phyloP scores from a whole-genome alignment of 2,329 filamentous ascomycete species.

The Nectriaceae sp. region DNA sequence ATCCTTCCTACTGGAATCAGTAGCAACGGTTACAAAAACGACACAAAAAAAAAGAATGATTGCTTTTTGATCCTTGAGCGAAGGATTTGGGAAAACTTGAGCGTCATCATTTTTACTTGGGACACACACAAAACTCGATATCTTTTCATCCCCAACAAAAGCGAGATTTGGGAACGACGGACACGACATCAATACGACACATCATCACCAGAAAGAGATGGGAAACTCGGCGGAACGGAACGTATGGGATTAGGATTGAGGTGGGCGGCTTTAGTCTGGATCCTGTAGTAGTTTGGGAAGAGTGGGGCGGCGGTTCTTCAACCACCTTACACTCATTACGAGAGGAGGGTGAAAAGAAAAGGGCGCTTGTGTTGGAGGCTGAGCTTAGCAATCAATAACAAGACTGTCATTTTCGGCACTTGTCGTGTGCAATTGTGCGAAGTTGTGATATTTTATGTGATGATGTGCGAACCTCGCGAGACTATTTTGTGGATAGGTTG shows the following conservation, averaged over 20 bases:
- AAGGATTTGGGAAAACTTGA: not conserved
- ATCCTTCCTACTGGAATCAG: not conserved
- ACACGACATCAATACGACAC: not conserved
- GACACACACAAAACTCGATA: not conserved
- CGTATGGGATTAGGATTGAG: constrained; percentile 28
- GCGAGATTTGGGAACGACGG: not conserved
- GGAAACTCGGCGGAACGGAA: constrained; percentile 25
- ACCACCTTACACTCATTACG: not conserved
- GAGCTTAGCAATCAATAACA: not conserved
- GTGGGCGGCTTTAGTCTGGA: constrained; percentile 30
- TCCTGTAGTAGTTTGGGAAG: constrained; percentile 21
- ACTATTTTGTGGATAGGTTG: not conserved
- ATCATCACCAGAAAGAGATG: not conserved
- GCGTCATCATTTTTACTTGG: not conserved
- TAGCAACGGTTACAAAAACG: not conserved
- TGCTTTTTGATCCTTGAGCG: not conserved
- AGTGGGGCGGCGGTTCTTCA: constrained; percentile 6
- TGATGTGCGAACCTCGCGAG: not conserved
- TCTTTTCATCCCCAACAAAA: not conserved
- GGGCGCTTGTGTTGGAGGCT: not conserved
- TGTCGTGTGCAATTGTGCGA: not conserved
- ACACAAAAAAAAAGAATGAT: not conserved
- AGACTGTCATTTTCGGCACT: not conserved
- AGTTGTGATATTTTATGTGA: not conserved
- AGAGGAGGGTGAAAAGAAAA: no score